A percentile compares a stretch with the other conserved stretches of the same genome.
Evolutionary conservation across 441 rosid species (phyloP).

Genomic region (Macaranga tanarius): DNA sequence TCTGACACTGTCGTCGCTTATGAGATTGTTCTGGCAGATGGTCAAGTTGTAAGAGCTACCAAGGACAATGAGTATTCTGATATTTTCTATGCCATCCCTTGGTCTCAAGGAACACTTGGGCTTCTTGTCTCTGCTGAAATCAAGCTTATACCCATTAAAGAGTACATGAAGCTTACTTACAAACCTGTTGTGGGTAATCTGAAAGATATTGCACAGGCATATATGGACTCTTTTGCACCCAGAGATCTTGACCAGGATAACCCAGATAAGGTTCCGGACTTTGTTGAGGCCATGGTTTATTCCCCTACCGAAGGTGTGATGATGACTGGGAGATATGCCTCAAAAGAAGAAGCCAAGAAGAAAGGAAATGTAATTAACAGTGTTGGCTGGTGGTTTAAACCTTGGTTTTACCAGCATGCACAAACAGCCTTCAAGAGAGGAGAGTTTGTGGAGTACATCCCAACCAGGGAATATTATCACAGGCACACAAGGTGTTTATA

Average conservation of each 20-base stretch:
- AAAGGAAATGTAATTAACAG: slow-evolving; percentile 82
- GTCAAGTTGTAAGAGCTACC: slow-evolving; percentile 86
- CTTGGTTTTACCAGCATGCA: slow-evolving; percentile 98
- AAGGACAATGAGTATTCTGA: slow-evolving; percentile 90
- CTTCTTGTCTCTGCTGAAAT: slow-evolving; percentile 93
- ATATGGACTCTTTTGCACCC: slow-evolving; percentile 83
- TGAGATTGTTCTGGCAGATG: slow-evolving; percentile 87
- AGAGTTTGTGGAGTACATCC: slow-evolving; percentile 92
- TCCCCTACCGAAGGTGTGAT: slow-evolving; percentile 68
- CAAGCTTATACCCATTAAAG: slow-evolving; percentile 79
- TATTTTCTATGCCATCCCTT: slow-evolving; percentile 88
- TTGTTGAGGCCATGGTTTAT: slow-evolving; percentile 92
- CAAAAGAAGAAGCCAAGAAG: slow-evolving; percentile 86
- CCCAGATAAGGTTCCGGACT: slow-evolving; percentile 78
- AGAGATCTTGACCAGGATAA: slow-evolving; percentile 83
- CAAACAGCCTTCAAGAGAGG: slow-evolving; percentile 77
- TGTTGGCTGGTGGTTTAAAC: slow-evolving; percentile 98
- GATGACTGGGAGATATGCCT: slow-evolving; percentile 95
- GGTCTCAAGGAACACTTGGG: slow-evolving; percentile 98
- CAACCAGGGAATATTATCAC: slow-evolving; percentile 91
- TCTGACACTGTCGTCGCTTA: slow-evolving; percentile 96
- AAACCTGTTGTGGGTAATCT: slow-evolving; percentile 75
- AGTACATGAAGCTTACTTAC: slow-evolving; percentile 95
- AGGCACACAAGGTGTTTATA: slow-evolving; percentile 96
- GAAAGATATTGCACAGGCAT: slow-evolving; percentile 70